A percentile compares a stretch with the other conserved stretches of the same genome.
phyloP scores from a whole-genome alignment of 768 basidiomycete species.

The Boletus sp. region DNA sequence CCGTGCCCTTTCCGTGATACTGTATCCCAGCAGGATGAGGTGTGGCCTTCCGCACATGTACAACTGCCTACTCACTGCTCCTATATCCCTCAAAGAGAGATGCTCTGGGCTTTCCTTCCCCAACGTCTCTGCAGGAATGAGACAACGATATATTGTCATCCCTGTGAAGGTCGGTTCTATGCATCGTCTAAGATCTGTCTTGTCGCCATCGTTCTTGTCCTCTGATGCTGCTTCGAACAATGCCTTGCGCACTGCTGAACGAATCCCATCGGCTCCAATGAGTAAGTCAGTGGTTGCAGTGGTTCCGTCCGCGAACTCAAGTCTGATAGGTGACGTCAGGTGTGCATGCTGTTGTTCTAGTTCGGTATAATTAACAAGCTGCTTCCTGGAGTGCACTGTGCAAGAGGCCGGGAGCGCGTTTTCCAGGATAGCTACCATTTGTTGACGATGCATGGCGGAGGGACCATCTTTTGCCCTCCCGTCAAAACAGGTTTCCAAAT shows the following conservation, averaged over 20 bases:
- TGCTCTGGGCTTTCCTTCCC: constrained; percentile 22
- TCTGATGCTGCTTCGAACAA: constrained; percentile 21
- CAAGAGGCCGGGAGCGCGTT: constrained; percentile 17
- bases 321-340: constrained; percentile 16
- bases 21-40: constrained; percentile 10
- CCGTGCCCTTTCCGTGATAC: constrained; percentile 15
- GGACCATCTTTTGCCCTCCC: constrained; percentile 2
- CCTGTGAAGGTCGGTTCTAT: constrained; percentile 41
- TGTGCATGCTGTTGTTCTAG: constrained; percentile 21
- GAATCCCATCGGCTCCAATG: constrained; percentile 47
- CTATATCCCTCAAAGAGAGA: constrained; percentile 13
- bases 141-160: constrained; percentile 36
- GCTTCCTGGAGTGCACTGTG: constrained; percentile 15
- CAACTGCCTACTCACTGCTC: constrained; percentile 18
- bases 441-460: constrained; percentile 20
- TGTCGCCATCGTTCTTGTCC: background rate
- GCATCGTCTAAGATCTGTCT: constrained; percentile 5
- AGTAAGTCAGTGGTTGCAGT: constrained; percentile 39
- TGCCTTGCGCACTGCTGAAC: constrained; percentile 24
- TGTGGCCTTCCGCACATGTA: background rate
- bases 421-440: constrained; percentile 21
- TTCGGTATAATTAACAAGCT: constrained; percentile 16
- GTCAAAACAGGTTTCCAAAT: background rate
- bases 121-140: constrained; percentile 36
- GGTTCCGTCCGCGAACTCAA: constrained; percentile 18